phyloP scores from a whole-genome alignment of 2,329 filamentous ascomycete species.

The Epichloe scottii region DNA sequence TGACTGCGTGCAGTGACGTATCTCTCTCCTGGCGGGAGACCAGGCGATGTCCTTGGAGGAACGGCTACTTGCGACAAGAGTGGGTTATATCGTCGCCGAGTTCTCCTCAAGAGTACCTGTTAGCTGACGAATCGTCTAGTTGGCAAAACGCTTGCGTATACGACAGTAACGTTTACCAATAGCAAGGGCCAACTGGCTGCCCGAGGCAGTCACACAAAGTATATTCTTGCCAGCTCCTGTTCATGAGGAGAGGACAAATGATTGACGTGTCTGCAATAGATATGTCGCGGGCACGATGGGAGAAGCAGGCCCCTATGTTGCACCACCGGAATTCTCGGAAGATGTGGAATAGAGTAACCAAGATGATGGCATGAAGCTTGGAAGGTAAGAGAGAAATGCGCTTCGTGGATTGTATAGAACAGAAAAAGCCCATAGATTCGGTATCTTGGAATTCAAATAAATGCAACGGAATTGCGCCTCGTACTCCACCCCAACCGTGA shows the following conservation, averaged over 20 bases:
- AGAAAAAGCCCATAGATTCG: not conserved
- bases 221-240: conserved; percentile 10
- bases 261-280: conserved; percentile 16
- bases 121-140: conserved; percentile 28
- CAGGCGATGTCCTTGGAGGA: conserved; percentile 43
- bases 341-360: conserved; percentile 18
- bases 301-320: conserved; percentile 23
- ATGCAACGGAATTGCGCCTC: not conserved
- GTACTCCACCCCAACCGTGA: not conserved
- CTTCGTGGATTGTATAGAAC: too few relatives aligned
- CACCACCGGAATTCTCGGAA: conserved; percentile 22
- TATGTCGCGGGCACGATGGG: conserved; percentile 29
- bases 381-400: too few relatives aligned
- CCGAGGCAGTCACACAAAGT: conserved; percentile 56
- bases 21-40: conserved; percentile 42
- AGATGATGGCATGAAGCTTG: not conserved
- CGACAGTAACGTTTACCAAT: conserved; percentile 46
- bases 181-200: conserved; percentile 46
- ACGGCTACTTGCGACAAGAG: conserved; percentile 51
- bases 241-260: not conserved
- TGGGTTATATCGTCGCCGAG: conserved; percentile 16
- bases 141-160: conserved; percentile 52
- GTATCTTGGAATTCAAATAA: not conserved
- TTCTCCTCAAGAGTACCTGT: not conserved
- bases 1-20: conserved; percentile 43